Evolutionary conservation across 768 basidiomycete species (phyloP).

Genomic region (Goffeauzyma gilvescens): DNA sequence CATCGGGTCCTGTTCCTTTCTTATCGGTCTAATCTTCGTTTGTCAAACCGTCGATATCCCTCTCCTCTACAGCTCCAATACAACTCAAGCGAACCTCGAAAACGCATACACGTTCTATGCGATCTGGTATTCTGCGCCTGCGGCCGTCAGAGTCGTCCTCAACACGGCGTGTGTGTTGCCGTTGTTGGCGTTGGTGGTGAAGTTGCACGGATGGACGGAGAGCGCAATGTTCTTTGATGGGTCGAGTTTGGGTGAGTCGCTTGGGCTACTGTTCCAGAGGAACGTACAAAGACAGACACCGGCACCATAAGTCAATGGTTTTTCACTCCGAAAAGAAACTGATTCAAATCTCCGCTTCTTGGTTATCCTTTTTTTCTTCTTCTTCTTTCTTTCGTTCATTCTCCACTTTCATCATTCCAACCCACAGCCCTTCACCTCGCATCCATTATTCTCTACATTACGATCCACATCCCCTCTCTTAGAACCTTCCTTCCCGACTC

Average conservation of each 20-base stretch:
- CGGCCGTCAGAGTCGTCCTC: slow-evolving; percentile 80
- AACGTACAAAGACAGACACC: too few species aligned
- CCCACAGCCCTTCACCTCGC: slow-evolving; percentile 53
- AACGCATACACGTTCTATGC: slow-evolving; percentile 80
- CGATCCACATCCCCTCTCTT: slow-evolving; percentile 59
- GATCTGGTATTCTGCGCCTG: slow-evolving; percentile 81
- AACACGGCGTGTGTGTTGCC: slow-evolving; percentile 70
- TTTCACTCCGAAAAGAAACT: slow-evolving; percentile 4
- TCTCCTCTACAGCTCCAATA: slow-evolving; percentile 46
- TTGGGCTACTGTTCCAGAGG: too few species aligned
- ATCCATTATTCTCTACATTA: slow-evolving; percentile 56
- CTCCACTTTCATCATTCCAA: neutral
- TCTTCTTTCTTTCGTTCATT: neutral
- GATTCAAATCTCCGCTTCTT: too few species aligned
- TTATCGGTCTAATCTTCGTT: slow-evolving; percentile 46
- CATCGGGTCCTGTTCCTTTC: slow-evolving; percentile 69
- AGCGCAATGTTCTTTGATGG: slow-evolving; percentile 93
- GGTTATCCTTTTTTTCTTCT: neutral
- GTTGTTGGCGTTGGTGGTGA: slow-evolving; percentile 52
- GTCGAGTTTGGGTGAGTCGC: slow-evolving; percentile 51
- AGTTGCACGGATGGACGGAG: slow-evolving; percentile 73
- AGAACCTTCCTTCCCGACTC: slow-evolving; percentile 59
- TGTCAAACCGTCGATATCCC: slow-evolving; percentile 51
- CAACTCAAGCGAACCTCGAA: slow-evolving; percentile 46
- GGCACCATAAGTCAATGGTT: neutral